Base-by-base conservation (phyloP, 495 filamentous ascomycete species). In the Daldinia bambusicola region DNA sequence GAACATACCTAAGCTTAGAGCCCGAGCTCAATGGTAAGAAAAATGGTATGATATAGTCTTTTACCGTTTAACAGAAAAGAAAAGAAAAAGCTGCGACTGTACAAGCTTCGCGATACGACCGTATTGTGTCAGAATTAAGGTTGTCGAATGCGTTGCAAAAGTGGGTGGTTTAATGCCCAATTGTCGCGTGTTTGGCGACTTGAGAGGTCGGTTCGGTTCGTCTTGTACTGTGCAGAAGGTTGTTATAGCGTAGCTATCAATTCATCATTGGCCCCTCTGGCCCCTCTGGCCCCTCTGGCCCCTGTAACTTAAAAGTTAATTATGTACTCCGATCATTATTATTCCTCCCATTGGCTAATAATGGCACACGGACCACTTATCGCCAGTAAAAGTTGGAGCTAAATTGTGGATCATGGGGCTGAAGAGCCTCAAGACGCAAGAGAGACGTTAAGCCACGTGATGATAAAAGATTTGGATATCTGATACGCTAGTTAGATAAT, bases 401-500 rank as follows among this genome's bases (percentile, higher is more conserved):
- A 52, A 55, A 43, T 40, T 37, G 9, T 53, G 69, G 57, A 30
- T 20, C 51, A 30, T 56, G 69, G 69, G 69, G 64, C 64, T 67
- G 50, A 67, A 72, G 69, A 72, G 69, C 69, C 69, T 60, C 68
- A 71, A 55, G n/a, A 30, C 69, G 55, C 68, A 71, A 55, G n/a
- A 30, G 43, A 37, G 34, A 72, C 52, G 61, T 16, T 57, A 2
- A 57, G 41, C 18, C 69, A 72, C 69, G 69, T 72, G 69, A 68
- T 64, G 72, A 67, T 71, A 70, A 66, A 66, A 6, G 26, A 22
- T 50, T 55, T 32, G 13, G 13, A 30, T 26, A 32, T 55, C 18
- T 32, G 63, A 71, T 71, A 63, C 8, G 69, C 26, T 26, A 26
- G 26, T 26, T 38, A 36, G 58, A 43, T 38, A 62, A 43, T 38